phyloP scores from a whole-genome alignment of 2,329 filamentous ascomycete genomes.

The Escovopsis sp. region DNA sequence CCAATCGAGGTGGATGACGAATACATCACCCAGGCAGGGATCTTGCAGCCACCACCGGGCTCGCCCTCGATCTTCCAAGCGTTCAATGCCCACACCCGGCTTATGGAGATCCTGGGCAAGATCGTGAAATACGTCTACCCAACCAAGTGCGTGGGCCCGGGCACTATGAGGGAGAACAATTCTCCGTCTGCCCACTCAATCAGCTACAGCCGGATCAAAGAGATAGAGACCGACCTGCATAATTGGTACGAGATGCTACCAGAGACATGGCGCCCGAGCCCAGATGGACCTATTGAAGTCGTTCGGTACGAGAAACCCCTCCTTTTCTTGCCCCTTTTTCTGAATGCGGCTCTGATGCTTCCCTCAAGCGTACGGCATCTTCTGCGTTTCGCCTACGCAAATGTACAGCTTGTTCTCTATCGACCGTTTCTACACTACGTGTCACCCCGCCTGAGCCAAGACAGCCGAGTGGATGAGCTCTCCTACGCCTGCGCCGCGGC shows the following conservation, averaged over 20 bases:
- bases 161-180: slow-evolving; percentile 25
- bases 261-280: slow-evolving; percentile 61
- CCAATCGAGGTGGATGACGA: slow-evolving; percentile 53
- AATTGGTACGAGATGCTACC: slow-evolving; percentile 56
- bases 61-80: slow-evolving; percentile 47
- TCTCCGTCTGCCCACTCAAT: slow-evolving; percentile 43
- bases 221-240: slow-evolving; percentile 49
- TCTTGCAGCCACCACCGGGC: slow-evolving; percentile 39
- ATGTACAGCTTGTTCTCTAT: slow-evolving; percentile 72
- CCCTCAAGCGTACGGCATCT: slow-evolving; percentile 49
- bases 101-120: slow-evolving; percentile 50
- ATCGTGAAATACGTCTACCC: slow-evolving; percentile 54
- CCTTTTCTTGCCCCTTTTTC: too few species aligned
- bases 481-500: slow-evolving; percentile 60
- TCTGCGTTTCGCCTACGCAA: slow-evolving; percentile 64
- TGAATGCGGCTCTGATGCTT: neutral
- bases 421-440: slow-evolving; percentile 75
- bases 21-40: slow-evolving; percentile 45
- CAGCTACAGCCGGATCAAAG: slow-evolving; percentile 47
- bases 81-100: slow-evolving; percentile 48
- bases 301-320: slow-evolving; percentile 45
- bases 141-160: slow-evolving; percentile 39
- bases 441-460: slow-evolving; percentile 44
- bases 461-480: slow-evolving; percentile 52
- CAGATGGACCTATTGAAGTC: slow-evolving; percentile 59